A percentile compares a stretch with the other conserved stretches of the same genome.
These are phyloP conservation scores for Stagonosporopsis tanaceti DNA, from an alignment of 2,329 filamentous ascomycete species.

Conservation along the genomic window DNA sequence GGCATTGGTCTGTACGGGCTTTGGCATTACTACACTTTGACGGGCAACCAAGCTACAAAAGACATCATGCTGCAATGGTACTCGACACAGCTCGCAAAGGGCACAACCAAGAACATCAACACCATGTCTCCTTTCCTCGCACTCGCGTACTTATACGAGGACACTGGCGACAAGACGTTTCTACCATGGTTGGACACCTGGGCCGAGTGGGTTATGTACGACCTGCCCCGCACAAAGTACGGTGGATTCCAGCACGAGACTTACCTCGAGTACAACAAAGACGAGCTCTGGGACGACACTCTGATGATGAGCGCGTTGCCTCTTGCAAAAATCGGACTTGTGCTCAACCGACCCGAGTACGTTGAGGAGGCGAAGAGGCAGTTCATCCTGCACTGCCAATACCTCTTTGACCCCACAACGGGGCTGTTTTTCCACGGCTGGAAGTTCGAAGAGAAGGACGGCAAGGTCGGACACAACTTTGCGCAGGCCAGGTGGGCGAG, in stretches of 20 bases:
- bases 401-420: constrained; percentile 74
- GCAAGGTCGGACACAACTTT: constrained; percentile 63
- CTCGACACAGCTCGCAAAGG: constrained; percentile 69
- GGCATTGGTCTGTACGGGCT: constrained; percentile 82
- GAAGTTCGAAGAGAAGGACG: constrained; percentile 72
- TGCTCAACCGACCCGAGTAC: constrained; percentile 75
- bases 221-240: constrained; percentile 73
- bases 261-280: constrained; percentile 72
- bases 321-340: constrained; percentile 78
- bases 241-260: constrained; percentile 80
- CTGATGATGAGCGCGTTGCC: constrained; percentile 89
- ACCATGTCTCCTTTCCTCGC: constrained; percentile 83
- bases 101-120: constrained; percentile 86
- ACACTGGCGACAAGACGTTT: constrained; percentile 72
- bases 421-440: constrained; percentile 85
- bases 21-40: constrained; percentile 81
- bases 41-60: constrained; percentile 67
- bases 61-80: constrained; percentile 79
- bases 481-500: constrained; percentile 64
- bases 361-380: constrained; percentile 80
- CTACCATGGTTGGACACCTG: constrained; percentile 80
- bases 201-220: constrained; percentile 85
- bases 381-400: constrained; percentile 80
- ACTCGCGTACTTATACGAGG: constrained; percentile 79
- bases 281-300: constrained; percentile 86